These are phyloP conservation scores for Phlegmacium glaucopus DNA, from an alignment of 768 basidiomycete genomes.

Conservation along the genomic window DNA sequence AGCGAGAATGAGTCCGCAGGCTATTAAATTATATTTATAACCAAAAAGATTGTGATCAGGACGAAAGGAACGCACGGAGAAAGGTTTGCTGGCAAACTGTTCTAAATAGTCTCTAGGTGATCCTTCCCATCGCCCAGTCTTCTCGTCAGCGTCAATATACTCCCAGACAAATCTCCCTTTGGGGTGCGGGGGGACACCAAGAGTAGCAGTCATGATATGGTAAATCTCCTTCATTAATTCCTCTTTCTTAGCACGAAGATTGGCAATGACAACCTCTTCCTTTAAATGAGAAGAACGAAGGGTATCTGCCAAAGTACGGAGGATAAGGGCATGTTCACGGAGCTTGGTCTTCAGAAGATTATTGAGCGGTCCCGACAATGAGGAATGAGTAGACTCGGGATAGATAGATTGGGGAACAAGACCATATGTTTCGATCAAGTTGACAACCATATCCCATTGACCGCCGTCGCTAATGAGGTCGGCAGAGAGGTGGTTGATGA, in stretches of 20 bases:
- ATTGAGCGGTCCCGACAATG: slow-evolving; percentile 70
- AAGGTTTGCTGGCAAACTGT: slow-evolving; percentile 54
- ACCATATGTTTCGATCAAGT: slow-evolving; percentile 68
- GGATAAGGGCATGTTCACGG: slow-evolving; percentile 83
- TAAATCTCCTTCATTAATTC: slow-evolving; percentile 82
- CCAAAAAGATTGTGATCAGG: neutral
- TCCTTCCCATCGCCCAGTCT: slow-evolving; percentile 70
- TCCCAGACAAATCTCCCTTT: slow-evolving; percentile 80
- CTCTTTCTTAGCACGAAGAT: slow-evolving; percentile 81
- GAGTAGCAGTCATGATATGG: slow-evolving; percentile 76
- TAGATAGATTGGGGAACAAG: slow-evolving; percentile 79
- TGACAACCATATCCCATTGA: slow-evolving; percentile 90
- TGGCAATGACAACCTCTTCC: slow-evolving; percentile 41
- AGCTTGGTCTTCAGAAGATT: slow-evolving; percentile 84
- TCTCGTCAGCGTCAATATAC: slow-evolving; percentile 80
- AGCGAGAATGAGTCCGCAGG: slow-evolving; percentile 83
- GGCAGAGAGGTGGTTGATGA: slow-evolving; percentile 70
- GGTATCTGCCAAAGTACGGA: slow-evolving; percentile 59
- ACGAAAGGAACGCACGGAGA: slow-evolving; percentile 38
- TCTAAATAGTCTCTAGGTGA: slow-evolving; percentile 81
- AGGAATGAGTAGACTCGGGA: slow-evolving; percentile 84
- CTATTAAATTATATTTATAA: slow-evolving; percentile 27
- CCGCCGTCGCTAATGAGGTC: slow-evolving; percentile 90
- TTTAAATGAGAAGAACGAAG: slow-evolving; percentile 48
- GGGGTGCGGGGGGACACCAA: slow-evolving; percentile 82